phyloP scores from a whole-genome alignment of 2,329 filamentous ascomycete genomes.

The Trichoderma gracile region DNA sequence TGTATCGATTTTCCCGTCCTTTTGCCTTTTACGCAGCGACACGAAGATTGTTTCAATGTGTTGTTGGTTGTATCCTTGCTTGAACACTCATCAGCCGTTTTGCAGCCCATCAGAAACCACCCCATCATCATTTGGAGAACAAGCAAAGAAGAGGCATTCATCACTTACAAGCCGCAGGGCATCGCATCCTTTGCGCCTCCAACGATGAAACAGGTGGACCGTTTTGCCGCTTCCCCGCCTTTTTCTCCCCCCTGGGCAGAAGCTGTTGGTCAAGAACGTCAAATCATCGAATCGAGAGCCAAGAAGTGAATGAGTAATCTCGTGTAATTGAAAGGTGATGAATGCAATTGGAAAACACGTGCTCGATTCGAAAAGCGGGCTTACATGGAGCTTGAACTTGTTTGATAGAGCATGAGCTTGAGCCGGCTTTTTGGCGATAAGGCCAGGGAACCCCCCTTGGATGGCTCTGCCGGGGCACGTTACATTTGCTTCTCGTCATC shows the following conservation, averaged over 20 bases:
- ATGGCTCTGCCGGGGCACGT: not conserved
- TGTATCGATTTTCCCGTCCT: not conserved
- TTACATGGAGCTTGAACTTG: no score
- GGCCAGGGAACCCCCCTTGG: not conserved
- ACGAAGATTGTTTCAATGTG: not conserved
- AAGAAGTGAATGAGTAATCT: not conserved
- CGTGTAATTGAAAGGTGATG: no score
- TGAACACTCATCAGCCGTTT: not conserved
- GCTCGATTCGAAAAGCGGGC: constrained; percentile 1
- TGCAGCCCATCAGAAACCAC: not conserved
- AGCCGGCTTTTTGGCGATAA: constrained; percentile 15
- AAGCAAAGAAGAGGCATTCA: not conserved
- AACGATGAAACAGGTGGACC: no score
- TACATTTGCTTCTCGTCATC: not conserved
- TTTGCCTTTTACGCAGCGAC: not conserved
- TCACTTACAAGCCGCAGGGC: no score
- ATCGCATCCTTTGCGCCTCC: not conserved
- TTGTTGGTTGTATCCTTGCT: not conserved
- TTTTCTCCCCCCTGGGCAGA: not conserved
- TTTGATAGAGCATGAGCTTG: no score
- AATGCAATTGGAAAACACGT: not conserved
- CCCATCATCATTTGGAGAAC: not conserved
- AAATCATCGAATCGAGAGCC: not conserved
- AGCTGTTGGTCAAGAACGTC: not conserved
- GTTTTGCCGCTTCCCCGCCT: not conserved